phyloP scores from a whole-genome alignment of 2,329 filamentous ascomycete genomes.

The Calonectria fujianensis region DNA sequence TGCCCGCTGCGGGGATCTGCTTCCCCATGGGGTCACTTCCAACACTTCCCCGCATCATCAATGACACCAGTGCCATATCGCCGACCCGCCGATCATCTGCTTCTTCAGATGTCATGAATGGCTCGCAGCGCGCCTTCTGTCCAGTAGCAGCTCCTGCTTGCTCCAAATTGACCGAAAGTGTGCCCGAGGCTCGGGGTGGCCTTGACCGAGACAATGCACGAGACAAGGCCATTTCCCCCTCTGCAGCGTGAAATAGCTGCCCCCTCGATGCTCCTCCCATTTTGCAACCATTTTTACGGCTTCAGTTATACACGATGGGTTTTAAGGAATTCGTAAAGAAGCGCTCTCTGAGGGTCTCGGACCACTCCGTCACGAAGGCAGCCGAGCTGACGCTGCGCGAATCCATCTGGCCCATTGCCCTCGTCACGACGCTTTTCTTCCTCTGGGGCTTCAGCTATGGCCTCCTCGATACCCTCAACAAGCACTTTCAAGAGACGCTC shows the following conservation, averaged over 20 bases:
- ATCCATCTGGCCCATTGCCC: conserved; percentile 78
- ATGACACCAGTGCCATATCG: conserved; percentile 39
- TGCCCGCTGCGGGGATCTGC: conserved; percentile 35
- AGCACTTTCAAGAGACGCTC: conserved; percentile 69
- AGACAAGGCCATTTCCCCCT: neutral
- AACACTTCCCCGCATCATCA: conserved; percentile 1
- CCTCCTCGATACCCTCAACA: conserved; percentile 69
- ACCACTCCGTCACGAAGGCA: conserved; percentile 64
- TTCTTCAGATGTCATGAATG: conserved; percentile 3
- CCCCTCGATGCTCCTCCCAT: neutral
- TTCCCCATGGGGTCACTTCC: conserved; percentile 46
- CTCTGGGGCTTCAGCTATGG: conserved; percentile 69
- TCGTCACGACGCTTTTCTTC: conserved; percentile 70
- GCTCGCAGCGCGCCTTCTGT: neutral
- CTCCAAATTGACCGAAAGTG: conserved; percentile 43
- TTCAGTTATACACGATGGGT: conserved; percentile 60
- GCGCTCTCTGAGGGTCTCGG: conserved; percentile 67
- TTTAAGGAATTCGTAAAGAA: conserved; percentile 66
- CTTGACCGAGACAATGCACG: conserved; percentile 39
- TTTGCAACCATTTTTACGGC: neutral
- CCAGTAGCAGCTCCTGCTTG: conserved; percentile 1
- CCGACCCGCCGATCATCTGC: conserved; percentile 31
- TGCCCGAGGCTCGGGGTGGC: conserved; percentile 45
- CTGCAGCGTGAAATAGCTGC: conserved; percentile 34
- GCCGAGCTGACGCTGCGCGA: conserved; percentile 78